Base-by-base conservation (phyloP, 768 basidiomycete species). In the Suillus variegatus region DNA sequence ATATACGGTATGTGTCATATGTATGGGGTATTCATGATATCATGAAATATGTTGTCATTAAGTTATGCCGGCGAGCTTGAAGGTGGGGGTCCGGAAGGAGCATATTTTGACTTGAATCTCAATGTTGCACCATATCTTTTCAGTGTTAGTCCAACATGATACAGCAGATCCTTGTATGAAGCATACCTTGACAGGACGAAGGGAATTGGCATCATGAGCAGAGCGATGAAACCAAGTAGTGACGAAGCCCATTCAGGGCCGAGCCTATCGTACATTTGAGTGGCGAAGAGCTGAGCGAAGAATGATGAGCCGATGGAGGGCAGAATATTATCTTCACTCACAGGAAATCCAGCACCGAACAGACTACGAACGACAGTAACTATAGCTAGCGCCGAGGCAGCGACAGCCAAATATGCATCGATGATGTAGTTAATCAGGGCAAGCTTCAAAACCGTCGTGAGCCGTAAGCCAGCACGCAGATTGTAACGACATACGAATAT, bases 171-270 rank as follows among this genome's bases (percentile, higher is more conserved):
- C 18, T 40, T 43, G 25, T 20, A 8, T 18, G 20, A 20, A 12
- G 32, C 41, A 1, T 32, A 60, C 58, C 71, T 82, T 61, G 75
- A 67, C 9, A 86, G 72, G 38, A 84, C 67, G 56, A 86, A 81
- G 10, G 85, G 85, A 40, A 83, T 84, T 0, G 88, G 88, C 3
- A 82, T 75, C 82, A 88, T 77, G 9, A 72, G 64, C 18, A 86
- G 69, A 1, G 87, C 84, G 47, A 86, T 69, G 66, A 81, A 82
- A 0, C 85, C 87, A 4, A 88, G 70, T 12, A 89, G 66, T 12
- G 87, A 81, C 9, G 88, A 88, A 28, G 87, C 87, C 88, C 86
- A 88, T 49, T 76, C 76, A 1, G 86, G 79, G 60, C 82, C 81
- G 5, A 89, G 76, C 20, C 72, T 74, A 1, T 73, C 68, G 65